These are phyloP conservation scores for Mimosa pudica DNA, from an alignment of 306 rosid genomes.

Conservation along the genomic window DNA sequence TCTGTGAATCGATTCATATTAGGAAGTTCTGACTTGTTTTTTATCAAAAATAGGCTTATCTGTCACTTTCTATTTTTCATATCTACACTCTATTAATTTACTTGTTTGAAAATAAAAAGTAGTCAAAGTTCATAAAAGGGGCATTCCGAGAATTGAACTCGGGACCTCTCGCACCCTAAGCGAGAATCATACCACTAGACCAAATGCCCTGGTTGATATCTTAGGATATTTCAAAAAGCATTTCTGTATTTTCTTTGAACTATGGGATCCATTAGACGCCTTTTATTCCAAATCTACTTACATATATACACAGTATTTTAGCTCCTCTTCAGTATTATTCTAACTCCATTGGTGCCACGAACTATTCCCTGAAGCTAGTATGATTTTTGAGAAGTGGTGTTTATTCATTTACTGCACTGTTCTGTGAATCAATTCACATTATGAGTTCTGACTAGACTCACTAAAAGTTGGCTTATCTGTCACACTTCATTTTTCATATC, in stretches of 20 bases:
- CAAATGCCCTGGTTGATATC: background rate
- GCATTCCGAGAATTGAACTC: constrained; percentile 1
- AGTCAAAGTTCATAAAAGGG: background rate
- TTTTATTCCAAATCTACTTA: background rate
- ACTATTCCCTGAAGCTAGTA: background rate
- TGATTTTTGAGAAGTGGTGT: background rate
- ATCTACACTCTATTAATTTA: no score
- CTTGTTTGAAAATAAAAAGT: no score
- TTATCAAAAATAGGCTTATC: background rate
- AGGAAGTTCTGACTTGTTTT: background rate
- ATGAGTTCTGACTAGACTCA: background rate
- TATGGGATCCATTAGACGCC: background rate
- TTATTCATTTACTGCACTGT: background rate
- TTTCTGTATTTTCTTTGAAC: background rate
- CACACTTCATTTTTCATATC: background rate
- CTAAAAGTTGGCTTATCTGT: background rate
- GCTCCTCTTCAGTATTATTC: background rate
- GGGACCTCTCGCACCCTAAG: constrained; percentile 1
- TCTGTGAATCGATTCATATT: background rate
- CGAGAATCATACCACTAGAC: constrained; percentile 9
- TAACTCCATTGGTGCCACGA: background rate
- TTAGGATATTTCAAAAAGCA: background rate
- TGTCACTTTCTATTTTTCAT: no score
- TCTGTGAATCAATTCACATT: background rate
- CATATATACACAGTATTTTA: constrained; percentile 3